phyloP scores from a whole-genome alignment of 176 grass and related monocot genomes.

The Luzula sylvatica region DNA sequence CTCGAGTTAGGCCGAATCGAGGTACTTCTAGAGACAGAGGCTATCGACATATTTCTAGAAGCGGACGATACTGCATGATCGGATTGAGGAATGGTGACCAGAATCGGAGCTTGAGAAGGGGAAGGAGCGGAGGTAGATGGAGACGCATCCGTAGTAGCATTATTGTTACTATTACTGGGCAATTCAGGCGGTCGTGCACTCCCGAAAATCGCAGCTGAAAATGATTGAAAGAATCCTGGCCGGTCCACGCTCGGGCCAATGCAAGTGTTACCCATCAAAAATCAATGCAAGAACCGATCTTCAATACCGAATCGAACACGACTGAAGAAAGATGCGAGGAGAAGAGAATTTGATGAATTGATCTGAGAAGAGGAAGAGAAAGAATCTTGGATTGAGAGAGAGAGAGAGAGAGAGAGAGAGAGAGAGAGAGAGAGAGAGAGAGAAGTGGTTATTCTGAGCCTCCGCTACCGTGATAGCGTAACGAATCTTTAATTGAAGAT shows the following conservation, averaged over 20 bases:
- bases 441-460: too few species aligned
- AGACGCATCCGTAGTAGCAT: neutral
- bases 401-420: too few species aligned
- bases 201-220: neutral
- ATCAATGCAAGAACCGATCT: constrained; percentile 17
- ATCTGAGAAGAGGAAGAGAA: too few species aligned
- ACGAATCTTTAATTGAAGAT: too few species aligned
- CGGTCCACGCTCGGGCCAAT: constrained; percentile 14
- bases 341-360: too few species aligned
- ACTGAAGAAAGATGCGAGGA: too few species aligned
- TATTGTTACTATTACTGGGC: neutral
- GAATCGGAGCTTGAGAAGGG: constrained; percentile 6
- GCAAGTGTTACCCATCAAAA: constrained; percentile 23
- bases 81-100: constrained; percentile 1
- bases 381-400: too few species aligned
- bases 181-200: neutral
- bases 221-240: neutral
- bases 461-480: too few species aligned
- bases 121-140: constrained; percentile 6
- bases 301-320: neutral
- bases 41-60: neutral
- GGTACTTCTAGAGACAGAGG: neutral
- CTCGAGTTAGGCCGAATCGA: too few species aligned
- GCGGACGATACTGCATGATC: neutral
- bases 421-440: too few species aligned